These are phyloP conservation scores for Aegilops longissima DNA, from an alignment of 176 grass and related monocot species.

Conservation along the genomic window DNA sequence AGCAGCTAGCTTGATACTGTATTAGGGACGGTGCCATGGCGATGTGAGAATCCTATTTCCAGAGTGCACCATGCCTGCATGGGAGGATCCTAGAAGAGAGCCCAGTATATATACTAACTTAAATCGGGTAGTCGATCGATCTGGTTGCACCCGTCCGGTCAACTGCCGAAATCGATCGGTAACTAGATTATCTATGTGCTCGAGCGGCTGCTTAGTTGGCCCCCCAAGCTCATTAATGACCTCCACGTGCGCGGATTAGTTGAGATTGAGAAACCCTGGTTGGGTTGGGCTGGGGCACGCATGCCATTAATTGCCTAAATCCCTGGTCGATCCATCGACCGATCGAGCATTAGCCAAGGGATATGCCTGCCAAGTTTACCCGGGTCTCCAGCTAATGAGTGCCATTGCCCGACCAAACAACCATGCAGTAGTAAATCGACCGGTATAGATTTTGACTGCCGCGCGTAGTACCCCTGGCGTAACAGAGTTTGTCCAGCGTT, in stretches of 20 bases:
- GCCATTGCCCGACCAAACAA: neutral
- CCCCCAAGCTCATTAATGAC: conserved; percentile 36
- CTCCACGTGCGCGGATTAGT: conserved; percentile 38
- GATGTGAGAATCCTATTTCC: neutral
- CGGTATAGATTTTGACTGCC: neutral
- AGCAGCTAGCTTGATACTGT: neutral
- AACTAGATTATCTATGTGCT: neutral
- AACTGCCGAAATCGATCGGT: neutral
- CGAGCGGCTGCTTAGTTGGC: neutral
- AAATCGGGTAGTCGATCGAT: neutral
- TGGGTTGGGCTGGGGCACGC: conserved; percentile 15
- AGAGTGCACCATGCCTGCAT: neutral
- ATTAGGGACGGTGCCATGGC: no score
- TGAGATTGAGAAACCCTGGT: neutral
- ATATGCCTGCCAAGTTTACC: conserved; percentile 10
- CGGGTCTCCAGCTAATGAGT: neutral
- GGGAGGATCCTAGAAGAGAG: conserved; percentile 29
- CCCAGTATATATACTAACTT: neutral
- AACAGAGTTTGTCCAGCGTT: neutral
- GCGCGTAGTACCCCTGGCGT: neutral
- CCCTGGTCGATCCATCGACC: neutral
- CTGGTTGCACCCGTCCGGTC: neutral
- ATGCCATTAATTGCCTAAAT: conserved; percentile 41
- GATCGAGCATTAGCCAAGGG: neutral
- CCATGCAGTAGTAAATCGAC: neutral